Percentiles rank a stretch among this genome's conserved stretches.
These are phyloP conservation scores for Fraxinus floribunda DNA, from an alignment of 305 asterid genomes.

Conservation along the genomic window DNA sequence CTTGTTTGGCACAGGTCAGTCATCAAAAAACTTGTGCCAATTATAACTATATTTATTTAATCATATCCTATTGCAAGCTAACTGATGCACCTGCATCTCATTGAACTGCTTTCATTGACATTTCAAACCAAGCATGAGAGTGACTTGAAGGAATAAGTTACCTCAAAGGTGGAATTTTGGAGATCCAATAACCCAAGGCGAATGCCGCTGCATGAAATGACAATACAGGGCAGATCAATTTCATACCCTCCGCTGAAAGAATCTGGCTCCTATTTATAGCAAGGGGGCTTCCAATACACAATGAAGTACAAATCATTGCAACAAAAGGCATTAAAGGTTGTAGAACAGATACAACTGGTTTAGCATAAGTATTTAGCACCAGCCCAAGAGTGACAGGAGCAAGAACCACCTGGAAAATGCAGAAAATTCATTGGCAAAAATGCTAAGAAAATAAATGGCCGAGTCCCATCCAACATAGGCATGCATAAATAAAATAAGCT, in stretches of 20 bases:
- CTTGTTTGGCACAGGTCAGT: neutral
- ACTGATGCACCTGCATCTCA: neutral
- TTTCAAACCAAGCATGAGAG: neutral
- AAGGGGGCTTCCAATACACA: slow-evolving; percentile 98
- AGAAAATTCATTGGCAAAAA: slow-evolving; percentile 11
- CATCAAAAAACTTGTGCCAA: neutral
- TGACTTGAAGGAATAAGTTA: slow-evolving; percentile 24
- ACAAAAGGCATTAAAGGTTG: slow-evolving; percentile 94
- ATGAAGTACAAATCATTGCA: slow-evolving; percentile 86
- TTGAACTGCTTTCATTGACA: no score
- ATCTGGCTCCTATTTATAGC: slow-evolving; percentile 82
- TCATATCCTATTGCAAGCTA: neutral
- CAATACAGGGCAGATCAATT: slow-evolving; percentile 75
- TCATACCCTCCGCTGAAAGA: slow-evolving; percentile 79
- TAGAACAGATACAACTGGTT: slow-evolving; percentile 73
- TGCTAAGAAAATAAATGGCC: neutral
- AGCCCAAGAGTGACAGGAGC: slow-evolving; percentile 82
- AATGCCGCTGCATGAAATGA: slow-evolving; percentile 78
- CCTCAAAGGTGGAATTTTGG: slow-evolving; percentile 69
- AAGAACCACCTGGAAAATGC: slow-evolving; percentile 71
- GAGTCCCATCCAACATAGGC: neutral
- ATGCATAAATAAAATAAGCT: no score
- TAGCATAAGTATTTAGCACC: slow-evolving; percentile 76
- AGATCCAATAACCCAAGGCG: slow-evolving; percentile 84
- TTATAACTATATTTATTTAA: neutral